phyloP scores from a whole-genome alignment of 139 green algal species.

The Spirogloea muscicola region DNA sequence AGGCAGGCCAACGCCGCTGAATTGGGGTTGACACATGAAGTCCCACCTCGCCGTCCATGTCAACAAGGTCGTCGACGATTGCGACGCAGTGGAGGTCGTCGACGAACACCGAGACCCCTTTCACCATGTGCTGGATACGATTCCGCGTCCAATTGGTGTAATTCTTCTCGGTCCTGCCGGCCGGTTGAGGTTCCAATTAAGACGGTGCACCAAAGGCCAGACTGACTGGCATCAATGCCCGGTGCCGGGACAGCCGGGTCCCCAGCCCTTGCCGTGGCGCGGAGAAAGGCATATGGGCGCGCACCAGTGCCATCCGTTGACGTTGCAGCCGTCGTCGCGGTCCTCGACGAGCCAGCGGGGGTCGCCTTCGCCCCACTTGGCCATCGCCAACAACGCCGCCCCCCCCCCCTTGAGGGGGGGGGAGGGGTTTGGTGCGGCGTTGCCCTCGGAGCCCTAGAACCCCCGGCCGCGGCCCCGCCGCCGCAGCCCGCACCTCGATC shows the following conservation, averaged over 20 bases:
- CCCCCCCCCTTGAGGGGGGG: too few species aligned
- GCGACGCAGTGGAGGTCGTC: constrained; percentile 26
- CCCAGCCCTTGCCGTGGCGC: not conserved
- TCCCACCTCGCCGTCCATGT: constrained; percentile 66
- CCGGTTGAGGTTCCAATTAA: not conserved
- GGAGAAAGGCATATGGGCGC: not conserved
- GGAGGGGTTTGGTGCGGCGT: too few species aligned
- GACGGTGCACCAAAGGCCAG: too few species aligned
- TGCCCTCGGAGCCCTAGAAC: too few species aligned
- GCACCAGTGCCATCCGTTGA: constrained; percentile 83
- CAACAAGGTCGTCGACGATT: constrained; percentile 52
- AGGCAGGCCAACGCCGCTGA: too few species aligned
- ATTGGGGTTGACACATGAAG: too few species aligned
- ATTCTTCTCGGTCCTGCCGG: constrained; percentile 29
- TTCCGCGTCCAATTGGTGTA: constrained; percentile 26
- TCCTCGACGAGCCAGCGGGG: constrained; percentile 84
- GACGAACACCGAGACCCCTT: constrained; percentile 24
- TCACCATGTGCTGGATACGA: constrained; percentile 60
- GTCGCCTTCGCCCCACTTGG: constrained; percentile 82
- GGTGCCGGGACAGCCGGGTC: too few species aligned
- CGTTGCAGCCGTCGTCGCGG: constrained; percentile 67
- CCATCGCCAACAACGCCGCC: too few species aligned
- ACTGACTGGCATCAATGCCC: too few species aligned
- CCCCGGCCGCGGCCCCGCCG: too few species aligned
- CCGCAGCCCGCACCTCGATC: too few species aligned